Evolutionary conservation across 108 stramenopile species (phyloP).

Genomic region (Cyclotella choctawhatcheeana): DNA sequence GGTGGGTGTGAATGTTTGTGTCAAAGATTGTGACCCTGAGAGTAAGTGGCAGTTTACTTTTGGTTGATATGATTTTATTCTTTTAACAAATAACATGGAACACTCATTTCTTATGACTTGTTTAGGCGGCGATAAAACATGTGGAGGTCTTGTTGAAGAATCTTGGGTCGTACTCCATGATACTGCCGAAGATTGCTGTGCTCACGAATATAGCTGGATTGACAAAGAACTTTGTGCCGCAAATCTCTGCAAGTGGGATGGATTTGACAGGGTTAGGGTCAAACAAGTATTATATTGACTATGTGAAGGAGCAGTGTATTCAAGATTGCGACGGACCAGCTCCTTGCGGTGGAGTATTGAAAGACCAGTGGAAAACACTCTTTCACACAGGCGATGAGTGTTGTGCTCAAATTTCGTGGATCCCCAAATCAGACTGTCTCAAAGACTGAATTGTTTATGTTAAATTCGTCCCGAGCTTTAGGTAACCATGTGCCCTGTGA

Average conservation of each 20-base stretch:
- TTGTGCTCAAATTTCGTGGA: too few species aligned
- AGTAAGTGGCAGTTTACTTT: too few species aligned
- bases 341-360: slow-evolving; percentile 14
- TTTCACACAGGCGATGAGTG: background rate
- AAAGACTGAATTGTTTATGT: too few species aligned
- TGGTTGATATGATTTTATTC: too few species aligned
- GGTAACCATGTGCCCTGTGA: too few species aligned
- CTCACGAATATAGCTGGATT: slow-evolving; percentile 16
- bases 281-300: slow-evolving; percentile 12
- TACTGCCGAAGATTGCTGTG: slow-evolving; percentile 15
- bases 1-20: slow-evolving; percentile 4
- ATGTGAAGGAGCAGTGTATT: background rate
- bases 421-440: too few species aligned
- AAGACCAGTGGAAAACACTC: background rate
- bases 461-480: too few species aligned
- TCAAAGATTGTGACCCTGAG: slow-evolving; percentile 6
- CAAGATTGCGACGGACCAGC: slow-evolving; percentile 14
- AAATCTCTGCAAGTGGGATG: slow-evolving; percentile 11
- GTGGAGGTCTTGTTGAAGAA: slow-evolving; percentile 23
- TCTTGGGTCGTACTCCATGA: slow-evolving; percentile 9
- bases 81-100: too few species aligned
- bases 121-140: slow-evolving; percentile 15
- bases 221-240: slow-evolving; percentile 13
- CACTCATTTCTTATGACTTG: background rate
- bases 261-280: background rate